Percentiles rank a stretch among this genome's conserved stretches.
phyloP scores from a whole-genome alignment of 305 asterid genomes.

The Fraxinus velutina region DNA sequence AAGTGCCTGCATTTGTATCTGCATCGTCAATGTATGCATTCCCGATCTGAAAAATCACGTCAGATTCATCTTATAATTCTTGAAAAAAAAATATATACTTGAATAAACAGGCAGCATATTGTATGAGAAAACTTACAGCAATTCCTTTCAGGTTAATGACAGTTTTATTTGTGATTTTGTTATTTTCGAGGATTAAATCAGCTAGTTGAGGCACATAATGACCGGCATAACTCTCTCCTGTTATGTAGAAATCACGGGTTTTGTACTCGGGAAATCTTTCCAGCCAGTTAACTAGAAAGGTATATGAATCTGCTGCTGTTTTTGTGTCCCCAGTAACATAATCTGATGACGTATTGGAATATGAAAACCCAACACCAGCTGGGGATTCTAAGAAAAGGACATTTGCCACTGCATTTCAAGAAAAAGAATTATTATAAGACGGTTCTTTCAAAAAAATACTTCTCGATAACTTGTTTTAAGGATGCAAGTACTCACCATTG shows the following conservation, averaged over 20 bases:
- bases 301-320: not conserved
- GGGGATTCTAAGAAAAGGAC: conserved; percentile 61
- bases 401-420: conserved; percentile 43
- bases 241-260: not conserved
- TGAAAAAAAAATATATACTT: not conserved
- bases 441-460: not conserved
- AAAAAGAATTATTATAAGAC: not conserved
- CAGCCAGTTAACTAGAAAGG: not conserved
- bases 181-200: not conserved
- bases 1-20: conserved; percentile 24
- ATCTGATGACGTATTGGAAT: conserved; percentile 48
- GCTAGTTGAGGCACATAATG: not conserved
- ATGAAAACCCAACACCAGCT: conserved; percentile 67
- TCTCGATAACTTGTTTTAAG: not conserved
- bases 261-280: not conserved
- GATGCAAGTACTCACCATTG: conserved; percentile 17
- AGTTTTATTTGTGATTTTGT: conserved; percentile 44
- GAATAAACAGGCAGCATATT: not conserved
- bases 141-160: conserved; percentile 53
- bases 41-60: conserved; percentile 38
- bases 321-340: conserved; percentile 10
- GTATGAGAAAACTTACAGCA: conserved; percentile 35
- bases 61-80: not conserved
- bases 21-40: conserved; percentile 42
- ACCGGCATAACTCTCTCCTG: not conserved